phyloP scores from a whole-genome alignment of 345 rosid species.

The Populus deltoides region DNA sequence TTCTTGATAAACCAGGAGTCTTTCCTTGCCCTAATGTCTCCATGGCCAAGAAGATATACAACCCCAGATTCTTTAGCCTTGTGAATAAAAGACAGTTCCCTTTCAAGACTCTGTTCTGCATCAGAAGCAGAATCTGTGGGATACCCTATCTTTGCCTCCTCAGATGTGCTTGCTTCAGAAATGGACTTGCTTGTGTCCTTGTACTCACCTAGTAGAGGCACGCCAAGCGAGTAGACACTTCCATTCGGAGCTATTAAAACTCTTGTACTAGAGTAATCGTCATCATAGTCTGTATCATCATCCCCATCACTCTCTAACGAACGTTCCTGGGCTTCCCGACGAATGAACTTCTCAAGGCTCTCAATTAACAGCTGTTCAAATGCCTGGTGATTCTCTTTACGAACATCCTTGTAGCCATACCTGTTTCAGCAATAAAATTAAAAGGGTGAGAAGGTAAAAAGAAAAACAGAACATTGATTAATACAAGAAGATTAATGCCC shows the following conservation, averaged over 20 bases:
- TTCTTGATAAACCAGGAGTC: conserved; percentile 98
- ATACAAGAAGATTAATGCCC: background rate
- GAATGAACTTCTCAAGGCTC: conserved; percentile 95
- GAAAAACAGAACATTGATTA: background rate
- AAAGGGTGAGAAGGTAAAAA: background rate
- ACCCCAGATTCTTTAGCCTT: conserved; percentile 94
- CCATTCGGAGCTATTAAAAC: conserved; percentile 90
- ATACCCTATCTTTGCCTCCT: conserved; percentile 38
- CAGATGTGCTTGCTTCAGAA: conserved; percentile 59
- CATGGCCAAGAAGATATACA: conserved; percentile 96
- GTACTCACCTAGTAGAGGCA: conserved; percentile 77
- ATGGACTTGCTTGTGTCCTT: conserved; percentile 34
- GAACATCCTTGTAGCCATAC: conserved; percentile 93
- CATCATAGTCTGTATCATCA: conserved; percentile 62
- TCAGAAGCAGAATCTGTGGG: conserved; percentile 45
- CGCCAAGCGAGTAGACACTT: conserved; percentile 78
- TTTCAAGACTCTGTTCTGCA: conserved; percentile 83
- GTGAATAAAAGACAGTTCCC: conserved; percentile 88
- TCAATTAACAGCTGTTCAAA: conserved; percentile 96
- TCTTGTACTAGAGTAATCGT: conserved; percentile 47
- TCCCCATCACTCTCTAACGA: conserved; percentile 87
- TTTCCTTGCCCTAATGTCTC: conserved; percentile 93
- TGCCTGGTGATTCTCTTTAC: conserved; percentile 92
- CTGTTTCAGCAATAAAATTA: conserved; percentile 35
- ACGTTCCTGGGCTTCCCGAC: conserved; percentile 91